Conservation (phyloP, 2,329 filamentous ascomycete species). For the Pseudocercospora fijiensis region DNA sequence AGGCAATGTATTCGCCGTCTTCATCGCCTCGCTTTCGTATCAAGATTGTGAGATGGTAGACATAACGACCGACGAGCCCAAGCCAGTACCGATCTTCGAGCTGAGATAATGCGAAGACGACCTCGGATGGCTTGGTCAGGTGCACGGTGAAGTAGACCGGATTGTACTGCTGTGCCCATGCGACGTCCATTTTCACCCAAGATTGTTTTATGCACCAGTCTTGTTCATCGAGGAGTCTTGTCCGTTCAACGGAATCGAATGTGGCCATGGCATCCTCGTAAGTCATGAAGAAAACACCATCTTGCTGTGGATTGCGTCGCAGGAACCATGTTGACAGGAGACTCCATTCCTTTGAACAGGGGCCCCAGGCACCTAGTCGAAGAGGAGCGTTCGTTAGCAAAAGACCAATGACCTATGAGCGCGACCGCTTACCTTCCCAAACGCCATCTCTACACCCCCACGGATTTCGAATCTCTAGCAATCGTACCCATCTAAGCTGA, state of each 20-base stretch:
- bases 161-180: conserved; percentile 5
- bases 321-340: conserved; percentile 61
- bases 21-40: neutral
- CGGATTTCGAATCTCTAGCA: conserved; percentile 58
- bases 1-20: neutral
- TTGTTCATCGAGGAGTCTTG: neutral
- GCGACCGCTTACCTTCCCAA: conserved; percentile 63
- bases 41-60: neutral
- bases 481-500: conserved; percentile 1
- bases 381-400: neutral
- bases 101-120: conserved; percentile 8
- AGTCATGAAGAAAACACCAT: conserved; percentile 56
- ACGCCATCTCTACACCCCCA: conserved; percentile 67
- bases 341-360: conserved; percentile 80
- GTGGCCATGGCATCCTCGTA: conserved; percentile 57
- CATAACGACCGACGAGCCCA: conserved; percentile 3
- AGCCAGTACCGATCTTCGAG: conserved; percentile 4
- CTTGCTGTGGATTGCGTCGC: conserved; percentile 63
- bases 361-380: conserved; percentile 52
- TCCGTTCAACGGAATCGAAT: conserved; percentile 30
- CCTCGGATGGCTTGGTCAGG: neutral
- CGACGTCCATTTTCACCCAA: conserved; percentile 3
- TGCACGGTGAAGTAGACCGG: conserved; percentile 1
- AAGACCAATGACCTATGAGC: neutral
- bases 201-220: conserved; percentile 3